Evolutionary conservation across 345 rosid genomes (phyloP).

Genomic region (Sapria himalayana): DNA sequence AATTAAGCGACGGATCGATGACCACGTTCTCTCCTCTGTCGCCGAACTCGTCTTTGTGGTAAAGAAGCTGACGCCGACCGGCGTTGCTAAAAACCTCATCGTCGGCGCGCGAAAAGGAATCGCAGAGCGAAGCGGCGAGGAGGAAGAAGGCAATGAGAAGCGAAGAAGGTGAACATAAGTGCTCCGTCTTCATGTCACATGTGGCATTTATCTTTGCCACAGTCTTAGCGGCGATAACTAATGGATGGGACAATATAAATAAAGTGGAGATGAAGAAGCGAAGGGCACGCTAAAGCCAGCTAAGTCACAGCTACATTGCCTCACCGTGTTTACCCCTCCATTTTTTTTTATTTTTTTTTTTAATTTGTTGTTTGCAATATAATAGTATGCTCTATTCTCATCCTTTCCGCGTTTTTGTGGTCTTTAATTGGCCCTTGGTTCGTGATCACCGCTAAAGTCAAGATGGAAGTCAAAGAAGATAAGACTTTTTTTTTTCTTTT

Average conservation of each 20-base stretch:
- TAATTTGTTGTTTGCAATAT: neutral
- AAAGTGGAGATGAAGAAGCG: neutral
- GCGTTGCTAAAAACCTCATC: slow-evolving; percentile 36
- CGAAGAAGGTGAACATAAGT: slow-evolving; percentile 10
- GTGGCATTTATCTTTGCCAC: slow-evolving; percentile 38
- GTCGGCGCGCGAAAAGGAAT: slow-evolving; percentile 13
- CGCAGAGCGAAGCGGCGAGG: slow-evolving; percentile 6
- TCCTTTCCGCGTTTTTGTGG: neutral
- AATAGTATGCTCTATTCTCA: neutral
- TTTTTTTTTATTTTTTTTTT: neutral
- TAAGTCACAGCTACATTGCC: slow-evolving; percentile 64
- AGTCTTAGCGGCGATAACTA: slow-evolving; percentile 8
- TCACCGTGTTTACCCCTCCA: slow-evolving; percentile 8
- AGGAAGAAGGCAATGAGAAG: slow-evolving; percentile 8
- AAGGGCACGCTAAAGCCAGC: slow-evolving; percentile 30
- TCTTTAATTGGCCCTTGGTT: no score
- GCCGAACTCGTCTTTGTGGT: slow-evolving; percentile 66
- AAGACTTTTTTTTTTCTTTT: slow-evolving; percentile 7
- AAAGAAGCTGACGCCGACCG: slow-evolving; percentile 71
- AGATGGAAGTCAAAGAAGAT: no score
- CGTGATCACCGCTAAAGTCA: no score
- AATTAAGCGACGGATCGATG: slow-evolving; percentile 49
- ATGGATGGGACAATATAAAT: slow-evolving; percentile 7
- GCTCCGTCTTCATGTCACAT: slow-evolving; percentile 61
- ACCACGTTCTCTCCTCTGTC: slow-evolving; percentile 64